Evolutionary conservation across 148 eudicot genomes (phyloP).

Genomic region (Dysphania ambrosioides): DNA sequence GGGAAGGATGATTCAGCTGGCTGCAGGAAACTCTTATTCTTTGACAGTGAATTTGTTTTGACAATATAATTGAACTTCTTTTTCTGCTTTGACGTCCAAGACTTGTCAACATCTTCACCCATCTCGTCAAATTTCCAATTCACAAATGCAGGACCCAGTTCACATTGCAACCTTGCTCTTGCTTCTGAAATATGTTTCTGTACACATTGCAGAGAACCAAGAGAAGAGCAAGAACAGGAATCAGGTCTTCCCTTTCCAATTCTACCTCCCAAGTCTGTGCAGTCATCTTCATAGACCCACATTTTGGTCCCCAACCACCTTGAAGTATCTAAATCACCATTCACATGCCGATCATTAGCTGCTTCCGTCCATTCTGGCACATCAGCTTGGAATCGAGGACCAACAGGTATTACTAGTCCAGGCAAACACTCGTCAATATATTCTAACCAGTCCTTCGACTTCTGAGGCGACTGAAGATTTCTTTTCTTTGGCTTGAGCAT

Average conservation of each 20-base stretch:
- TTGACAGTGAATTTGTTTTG: conserved; percentile 38
- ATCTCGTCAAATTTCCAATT: conserved; percentile 65
- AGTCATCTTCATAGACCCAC: conserved; percentile 43
- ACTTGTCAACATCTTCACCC: conserved; percentile 61
- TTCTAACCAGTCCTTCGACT: conserved; percentile 35
- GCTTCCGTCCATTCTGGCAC: conserved; percentile 49
- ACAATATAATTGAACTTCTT: conserved; percentile 41
- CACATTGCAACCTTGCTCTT: conserved; percentile 34
- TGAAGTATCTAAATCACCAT: conserved; percentile 25
- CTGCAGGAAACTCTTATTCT: conserved; percentile 44
- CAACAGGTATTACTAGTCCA: conserved; percentile 55
- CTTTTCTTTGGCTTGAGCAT: conserved; percentile 53
- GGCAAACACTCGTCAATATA: conserved; percentile 27
- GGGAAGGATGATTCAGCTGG: conserved; percentile 40
- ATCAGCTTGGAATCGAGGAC: conserved; percentile 68
- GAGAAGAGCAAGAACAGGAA: conserved; percentile 46
- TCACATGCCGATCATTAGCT: conserved; percentile 10
- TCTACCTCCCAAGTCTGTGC: conserved; percentile 3
- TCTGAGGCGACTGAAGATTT: conserved; percentile 27
- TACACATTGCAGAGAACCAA: conserved; percentile 52
- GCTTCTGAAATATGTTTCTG: conserved; percentile 45
- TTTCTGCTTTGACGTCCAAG: conserved; percentile 49
- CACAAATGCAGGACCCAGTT: conserved; percentile 56
- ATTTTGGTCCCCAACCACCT: conserved; percentile 52
- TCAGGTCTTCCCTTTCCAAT: conserved; percentile 67